Evolutionary conservation across 352 stramenopile genomes (phyloP).

Genomic region (Phytopythium boreale): DNA sequence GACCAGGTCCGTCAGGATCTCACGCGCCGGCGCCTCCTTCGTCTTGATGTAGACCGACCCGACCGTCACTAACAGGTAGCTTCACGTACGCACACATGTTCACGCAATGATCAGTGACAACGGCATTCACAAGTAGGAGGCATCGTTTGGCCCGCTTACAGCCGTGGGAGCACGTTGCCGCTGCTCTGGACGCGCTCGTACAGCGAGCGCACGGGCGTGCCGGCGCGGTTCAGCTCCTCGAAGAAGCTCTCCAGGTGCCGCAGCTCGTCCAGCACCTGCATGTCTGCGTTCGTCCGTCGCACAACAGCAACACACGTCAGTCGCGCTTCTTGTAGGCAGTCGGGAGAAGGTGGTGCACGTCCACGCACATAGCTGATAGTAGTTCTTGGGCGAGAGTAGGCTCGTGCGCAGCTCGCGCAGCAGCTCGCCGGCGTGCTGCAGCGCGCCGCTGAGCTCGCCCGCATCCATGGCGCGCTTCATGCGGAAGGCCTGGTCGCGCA

Average conservation of each 20-base stretch:
- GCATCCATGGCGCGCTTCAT: slow-evolving; percentile 84
- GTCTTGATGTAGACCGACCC: slow-evolving; percentile 94
- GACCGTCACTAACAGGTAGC: slow-evolving; percentile 96
- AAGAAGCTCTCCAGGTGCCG: slow-evolving; percentile 95
- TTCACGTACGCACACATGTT: slow-evolving; percentile 8
- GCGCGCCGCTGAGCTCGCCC: slow-evolving; percentile 65
- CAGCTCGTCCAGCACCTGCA: slow-evolving; percentile 92
- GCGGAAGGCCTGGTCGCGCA: slow-evolving; percentile 72
- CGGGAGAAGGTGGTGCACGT: no score
- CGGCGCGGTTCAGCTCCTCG: slow-evolving; percentile 67
- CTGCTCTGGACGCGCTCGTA: slow-evolving; percentile 96
- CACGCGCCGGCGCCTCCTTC: slow-evolving; percentile 62
- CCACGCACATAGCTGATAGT: slow-evolving; percentile 98
- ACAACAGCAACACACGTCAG: neutral
- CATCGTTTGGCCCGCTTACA: slow-evolving; percentile 36
- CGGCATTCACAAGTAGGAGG: neutral
- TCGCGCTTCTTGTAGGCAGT: neutral
- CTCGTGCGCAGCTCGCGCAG: slow-evolving; percentile 84
- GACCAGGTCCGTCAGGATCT: slow-evolving; percentile 97
- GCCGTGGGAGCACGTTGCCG: slow-evolving; percentile 93
- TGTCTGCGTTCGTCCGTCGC: slow-evolving; percentile 32
- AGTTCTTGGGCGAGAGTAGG: slow-evolving; percentile 97
- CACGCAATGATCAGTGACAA: neutral
- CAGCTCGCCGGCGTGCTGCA: slow-evolving; percentile 82
- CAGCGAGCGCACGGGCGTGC: slow-evolving; percentile 89